phyloP scores from a whole-genome alignment of 768 basidiomycete genomes.

The Psilocybe cubensis region DNA sequence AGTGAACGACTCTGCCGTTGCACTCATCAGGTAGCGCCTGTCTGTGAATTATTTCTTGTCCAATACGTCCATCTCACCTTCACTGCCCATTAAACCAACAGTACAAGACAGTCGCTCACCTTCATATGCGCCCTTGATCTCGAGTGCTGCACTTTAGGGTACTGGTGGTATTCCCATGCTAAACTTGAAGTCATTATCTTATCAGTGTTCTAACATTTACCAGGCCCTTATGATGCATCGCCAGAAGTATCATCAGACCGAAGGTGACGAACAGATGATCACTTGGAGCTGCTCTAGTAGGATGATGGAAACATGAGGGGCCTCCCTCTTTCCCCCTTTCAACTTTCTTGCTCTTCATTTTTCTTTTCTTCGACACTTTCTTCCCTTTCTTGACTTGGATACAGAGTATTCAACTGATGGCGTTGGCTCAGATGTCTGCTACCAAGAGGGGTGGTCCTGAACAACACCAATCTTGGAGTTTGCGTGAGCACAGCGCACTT shows the following conservation, averaged over 20 bases:
- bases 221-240: conserved; percentile 73
- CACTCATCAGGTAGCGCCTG: too few relatives aligned
- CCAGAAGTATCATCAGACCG: conserved; percentile 70
- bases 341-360: not conserved
- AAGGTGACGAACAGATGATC: conserved; percentile 58
- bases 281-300: too few relatives aligned
- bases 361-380: conserved; percentile 5
- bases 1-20: too few relatives aligned
- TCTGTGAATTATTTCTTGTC: not conserved
- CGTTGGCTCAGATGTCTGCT: conserved; percentile 56
- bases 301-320: not conserved
- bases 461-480: conserved; percentile 31
- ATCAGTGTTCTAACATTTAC: conserved; percentile 70
- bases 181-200: conserved; percentile 4
- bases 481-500: conserved; percentile 28
- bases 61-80: conserved; percentile 45
- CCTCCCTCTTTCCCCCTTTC: not conserved
- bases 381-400: not conserved
- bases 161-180: not conserved
- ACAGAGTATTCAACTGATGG: conserved; percentile 63
- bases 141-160: conserved; percentile 34
- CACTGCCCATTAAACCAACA: conserved; percentile 52
- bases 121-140: conserved; percentile 74
- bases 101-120: conserved; percentile 69
- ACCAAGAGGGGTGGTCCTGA: conserved; percentile 30